Conservation (phyloP, 2,329 filamentous ascomycete species). For the Xylaria sp. region DNA sequence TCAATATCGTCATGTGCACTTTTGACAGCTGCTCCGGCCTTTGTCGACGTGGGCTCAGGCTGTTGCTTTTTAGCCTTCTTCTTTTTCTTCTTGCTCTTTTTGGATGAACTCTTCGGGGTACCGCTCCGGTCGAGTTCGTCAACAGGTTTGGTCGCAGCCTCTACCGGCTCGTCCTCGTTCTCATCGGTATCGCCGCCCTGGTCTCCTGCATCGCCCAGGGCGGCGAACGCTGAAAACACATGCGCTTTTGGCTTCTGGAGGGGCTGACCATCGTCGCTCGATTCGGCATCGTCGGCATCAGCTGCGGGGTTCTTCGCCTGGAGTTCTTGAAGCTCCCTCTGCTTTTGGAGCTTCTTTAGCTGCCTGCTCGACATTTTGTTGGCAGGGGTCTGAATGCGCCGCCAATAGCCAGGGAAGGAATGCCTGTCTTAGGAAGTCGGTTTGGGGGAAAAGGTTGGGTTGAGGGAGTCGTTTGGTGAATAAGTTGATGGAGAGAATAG, state of each 20-base stretch:
- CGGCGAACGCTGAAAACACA: conserved; percentile 54
- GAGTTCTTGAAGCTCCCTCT: conserved; percentile 49
- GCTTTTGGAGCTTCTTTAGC: conserved; percentile 46
- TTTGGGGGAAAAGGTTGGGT: neutral
- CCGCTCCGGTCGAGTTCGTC: conserved; percentile 13
- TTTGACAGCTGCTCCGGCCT: conserved; percentile 15
- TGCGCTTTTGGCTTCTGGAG: conserved; percentile 46
- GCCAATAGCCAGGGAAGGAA: neutral
- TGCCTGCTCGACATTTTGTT: conserved; percentile 39
- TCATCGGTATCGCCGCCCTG: conserved; percentile 41
- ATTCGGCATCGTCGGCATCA: conserved; percentile 44
- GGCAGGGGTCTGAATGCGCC: neutral
- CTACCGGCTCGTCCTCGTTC: conserved; percentile 37
- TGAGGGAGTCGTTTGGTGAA: no score
- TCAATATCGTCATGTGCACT: conserved; percentile 58
- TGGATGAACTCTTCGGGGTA: conserved; percentile 31
- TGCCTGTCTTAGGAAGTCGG: neutral
- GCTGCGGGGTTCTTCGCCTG: conserved; percentile 41
- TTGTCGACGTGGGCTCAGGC: conserved; percentile 18
- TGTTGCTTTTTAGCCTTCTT: conserved; percentile 38
- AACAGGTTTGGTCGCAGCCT: conserved; percentile 22
- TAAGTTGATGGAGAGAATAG: neutral
- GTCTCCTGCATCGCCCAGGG: conserved; percentile 50
- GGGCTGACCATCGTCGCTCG: conserved; percentile 39
- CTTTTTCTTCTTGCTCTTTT: conserved; percentile 46